Base-by-base conservation (phyloP, 139 green algal genomes). In the Dunaliella primolecta region DNA sequence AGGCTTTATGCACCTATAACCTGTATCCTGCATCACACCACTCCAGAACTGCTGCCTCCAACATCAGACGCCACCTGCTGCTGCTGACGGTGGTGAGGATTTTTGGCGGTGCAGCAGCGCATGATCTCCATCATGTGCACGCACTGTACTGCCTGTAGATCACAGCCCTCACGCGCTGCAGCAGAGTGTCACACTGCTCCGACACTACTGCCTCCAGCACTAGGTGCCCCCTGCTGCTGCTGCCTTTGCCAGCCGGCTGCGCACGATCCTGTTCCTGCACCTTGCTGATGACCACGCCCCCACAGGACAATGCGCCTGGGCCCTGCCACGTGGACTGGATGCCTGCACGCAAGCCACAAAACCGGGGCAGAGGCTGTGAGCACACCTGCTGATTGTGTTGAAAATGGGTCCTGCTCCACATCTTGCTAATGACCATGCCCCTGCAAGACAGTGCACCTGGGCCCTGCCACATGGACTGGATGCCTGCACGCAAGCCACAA, bases 141-240 rank as follows among this genome's bases (percentile, higher is more conserved):
- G 37, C 80, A 20, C 80, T 70, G 36, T 57, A 84, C 80, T 84
- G 80, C 31, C 3, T 84, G 80, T 78, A 84, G 56, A 84, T 84
- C 38, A 84, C 80, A 25, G 7, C n/a, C 38, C 80, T 46, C 30
- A 84, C 56, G 21, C 80, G 80, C 80, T 84, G 80, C 80, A 84
- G 30, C 20, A 84, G 32, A 2, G 75, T 46, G 0, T 84, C 80
- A 56, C 77, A 21, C 7, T 75, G 38, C 80, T 84, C 80, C 3
- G 38, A 77, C 46, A 84, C 24, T 1, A 55, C 55, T 20, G 30
- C 80, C 80, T 84, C 80, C 55, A 84, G 3, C 55, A 84, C 31
- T 23, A 84, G 33, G 31, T 84, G 80, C 1, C 80, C 80, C 31
- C 56, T 31, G 31, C 11, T 32, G 75, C 75, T 24, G 75, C 75